Evolutionary conservation across 257 asterid species (phyloP).

Genomic region (Rehmannia glutinosa): DNA sequence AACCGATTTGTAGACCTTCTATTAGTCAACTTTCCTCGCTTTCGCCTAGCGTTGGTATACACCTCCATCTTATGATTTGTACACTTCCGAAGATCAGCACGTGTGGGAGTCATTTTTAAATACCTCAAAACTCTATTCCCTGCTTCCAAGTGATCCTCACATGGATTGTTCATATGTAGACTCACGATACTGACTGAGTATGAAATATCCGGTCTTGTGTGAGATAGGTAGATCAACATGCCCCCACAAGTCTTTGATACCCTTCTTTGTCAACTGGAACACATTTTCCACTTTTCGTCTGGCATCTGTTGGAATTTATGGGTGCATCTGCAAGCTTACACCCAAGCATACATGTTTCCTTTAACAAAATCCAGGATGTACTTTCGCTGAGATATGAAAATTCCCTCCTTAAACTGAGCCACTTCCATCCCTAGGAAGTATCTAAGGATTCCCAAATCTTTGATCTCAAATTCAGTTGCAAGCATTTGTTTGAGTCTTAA

Average conservation of each 20-base stretch:
- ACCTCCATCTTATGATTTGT: background rate
- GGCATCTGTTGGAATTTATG: background rate
- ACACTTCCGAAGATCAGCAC: background rate
- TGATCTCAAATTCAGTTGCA: too few species aligned
- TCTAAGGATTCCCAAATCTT: too few species aligned
- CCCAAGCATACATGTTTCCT: background rate
- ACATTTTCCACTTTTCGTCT: background rate
- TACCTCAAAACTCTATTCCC: background rate
- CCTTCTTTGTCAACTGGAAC: background rate
- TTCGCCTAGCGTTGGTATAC: background rate
- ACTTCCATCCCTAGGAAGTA: background rate
- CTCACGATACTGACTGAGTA: background rate
- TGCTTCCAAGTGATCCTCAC: background rate
- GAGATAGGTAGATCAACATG: background rate
- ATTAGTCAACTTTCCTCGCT: background rate
- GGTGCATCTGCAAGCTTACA: background rate
- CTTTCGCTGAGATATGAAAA: background rate
- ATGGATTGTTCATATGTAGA: background rate
- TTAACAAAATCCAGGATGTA: background rate
- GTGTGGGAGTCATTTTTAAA: background rate
- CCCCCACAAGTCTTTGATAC: background rate
- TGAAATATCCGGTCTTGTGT: background rate
- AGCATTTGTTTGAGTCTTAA: too few species aligned
- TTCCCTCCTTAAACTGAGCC: background rate
- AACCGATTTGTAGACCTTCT: background rate